Evolutionary conservation across 2,329 filamentous ascomycete species (phyloP), one percentile per base, ranked within the genome.

Genomic region (Albifimbria verrucaria): DNA sequence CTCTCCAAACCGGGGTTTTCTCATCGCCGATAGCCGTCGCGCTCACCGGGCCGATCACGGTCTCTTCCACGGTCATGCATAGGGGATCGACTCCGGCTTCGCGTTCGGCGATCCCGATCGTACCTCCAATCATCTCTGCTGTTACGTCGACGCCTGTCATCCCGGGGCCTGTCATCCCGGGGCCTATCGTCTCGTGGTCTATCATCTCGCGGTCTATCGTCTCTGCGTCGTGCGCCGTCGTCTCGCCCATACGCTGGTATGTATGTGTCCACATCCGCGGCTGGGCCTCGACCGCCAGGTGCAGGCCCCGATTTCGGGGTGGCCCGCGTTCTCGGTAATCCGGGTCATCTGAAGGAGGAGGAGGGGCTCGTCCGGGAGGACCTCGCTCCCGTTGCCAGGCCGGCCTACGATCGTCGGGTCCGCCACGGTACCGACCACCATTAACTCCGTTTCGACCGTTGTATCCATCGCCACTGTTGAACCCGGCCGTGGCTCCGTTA

Each of bases 351-450:
- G 62, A 63, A 3, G 62, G 59, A 17, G 60, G 66, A n/a, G 76
- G 75, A 2, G 80, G 77, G 2, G 79, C 80, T 10, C 79, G 71
- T 4, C 77, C 78, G 3, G 77, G 78, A 12, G 80, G 64, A 10
- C 74, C 76, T 21, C 77, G 73, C n/a, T 81, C 79, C 50, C 79
- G 70, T 45, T 77, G 75, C 81, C 81, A 84, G 2, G 77, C 79
- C 6, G 80, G 80, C 49, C 79, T 70, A 17, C 78, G 73, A 17
- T 77, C 75, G 17, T 78, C 74, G 20, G 63, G 73, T 49, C 65
- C 72, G 55, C 63, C 64, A 17, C 72, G 72, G 51, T 76, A 76
- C 24, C 79, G 72, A 21, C 72, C 68, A 6, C 75, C 75, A 49
- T 77, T 80, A 25, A 70, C 69, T 32, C 79, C 77, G 55, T 79